Base-by-base conservation (phyloP, 2,329 filamentous ascomycete genomes). In the Colletotrichum tanaceti region DNA sequence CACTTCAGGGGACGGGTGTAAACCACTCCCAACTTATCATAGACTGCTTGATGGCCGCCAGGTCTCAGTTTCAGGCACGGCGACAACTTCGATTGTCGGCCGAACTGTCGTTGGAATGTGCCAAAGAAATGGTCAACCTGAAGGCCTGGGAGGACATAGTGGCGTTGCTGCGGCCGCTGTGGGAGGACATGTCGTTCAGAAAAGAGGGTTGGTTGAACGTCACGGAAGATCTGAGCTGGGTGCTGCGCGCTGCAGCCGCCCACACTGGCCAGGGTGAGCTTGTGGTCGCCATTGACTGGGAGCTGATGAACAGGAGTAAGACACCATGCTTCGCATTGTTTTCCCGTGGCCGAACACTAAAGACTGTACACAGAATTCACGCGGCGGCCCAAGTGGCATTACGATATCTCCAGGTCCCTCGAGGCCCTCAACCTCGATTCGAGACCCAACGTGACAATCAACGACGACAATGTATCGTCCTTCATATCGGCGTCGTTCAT, bases 221-320 rank as follows among this genome's bases (percentile, higher is more conserved):
- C 38, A 81, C 84, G 5, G 88, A 91, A 74, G 86, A 90, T 44
- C 77, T 91, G 44, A 83, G 85, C 57, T 90, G 89, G 87, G 79
- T 83, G n/a, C 77, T 91, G 65, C 82, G 89, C 70, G 81, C 83
- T 67, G 89, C 87, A 13, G 89, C 89, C 5, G 80, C 79, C 3
- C 79, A 84, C 69, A 79, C 81, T 54, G 84, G 84, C 9, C 84
- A 87, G 60, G 84, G 83, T 10, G 85, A 87, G 60, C 79, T 90
- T 38, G 82, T 91, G 10, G 78, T 91, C 43, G 83, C 87, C 35
- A 85, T 90, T 58, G 88, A 90, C 73, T 90, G 90, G 87, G 89
- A 91, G 74, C 79, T 91, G 52, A 80, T 91, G 75, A 83, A 87
- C 66, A 84, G 78, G 52, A 82, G 88, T 89, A 78, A 76, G 86